Evolutionary conservation across 176 grass and related monocot genomes (phyloP).

Genomic region (Rhynchospora tenuis): DNA sequence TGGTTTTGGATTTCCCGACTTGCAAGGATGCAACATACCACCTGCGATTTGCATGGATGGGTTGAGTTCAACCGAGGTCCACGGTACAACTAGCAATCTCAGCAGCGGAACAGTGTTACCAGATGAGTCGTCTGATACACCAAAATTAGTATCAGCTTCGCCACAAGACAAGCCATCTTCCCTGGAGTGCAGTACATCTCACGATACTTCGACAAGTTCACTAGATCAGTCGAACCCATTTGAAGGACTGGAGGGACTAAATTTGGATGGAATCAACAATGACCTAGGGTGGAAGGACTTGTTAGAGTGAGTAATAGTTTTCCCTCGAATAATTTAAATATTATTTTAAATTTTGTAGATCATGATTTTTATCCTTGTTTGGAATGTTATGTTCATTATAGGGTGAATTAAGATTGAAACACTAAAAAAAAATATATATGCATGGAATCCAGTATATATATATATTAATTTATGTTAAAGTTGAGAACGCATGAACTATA

Average conservation of each 20-base stretch:
- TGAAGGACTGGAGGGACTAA: slow-evolving; percentile 48
- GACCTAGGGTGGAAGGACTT: slow-evolving; percentile 62
- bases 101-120: not conserved
- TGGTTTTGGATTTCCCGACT: not conserved
- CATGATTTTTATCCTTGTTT: not conserved
- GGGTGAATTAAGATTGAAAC: not conserved
- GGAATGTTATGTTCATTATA: not conserved
- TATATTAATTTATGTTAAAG: not conserved
- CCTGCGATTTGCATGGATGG: slow-evolving; percentile 17
- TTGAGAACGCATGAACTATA: not conserved
- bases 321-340: not conserved
- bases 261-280: slow-evolving; percentile 43
- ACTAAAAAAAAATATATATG: not conserved
- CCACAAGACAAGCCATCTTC: slow-evolving; percentile 23
- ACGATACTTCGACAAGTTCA: slow-evolving; percentile 12
- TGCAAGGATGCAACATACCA: slow-evolving; percentile 3
- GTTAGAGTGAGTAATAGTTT: slow-evolving; percentile 56
- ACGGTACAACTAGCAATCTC: slow-evolving; percentile 21
- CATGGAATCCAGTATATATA: not conserved
- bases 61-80: slow-evolving; percentile 13
- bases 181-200: not conserved
- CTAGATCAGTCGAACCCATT: slow-evolving; percentile 51
- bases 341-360: not conserved
- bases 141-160: slow-evolving; percentile 23
- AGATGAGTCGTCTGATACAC: not conserved